Conservation (phyloP, 2,329 filamentous ascomycete genomes). For the Ilyonectria mors-panacis region DNA sequence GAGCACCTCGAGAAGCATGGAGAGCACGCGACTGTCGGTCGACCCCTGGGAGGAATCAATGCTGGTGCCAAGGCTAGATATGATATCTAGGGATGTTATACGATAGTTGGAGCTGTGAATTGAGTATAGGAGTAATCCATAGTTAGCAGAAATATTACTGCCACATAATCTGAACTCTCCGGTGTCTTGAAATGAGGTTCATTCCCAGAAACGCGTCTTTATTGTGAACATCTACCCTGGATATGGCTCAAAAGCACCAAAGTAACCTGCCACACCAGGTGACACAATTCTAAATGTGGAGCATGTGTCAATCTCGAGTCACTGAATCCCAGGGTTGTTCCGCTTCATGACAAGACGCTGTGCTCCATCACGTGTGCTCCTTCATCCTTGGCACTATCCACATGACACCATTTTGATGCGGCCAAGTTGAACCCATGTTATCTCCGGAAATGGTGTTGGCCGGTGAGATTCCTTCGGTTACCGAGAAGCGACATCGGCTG, state of each 20-base stretch:
- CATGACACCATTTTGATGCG: neutral
- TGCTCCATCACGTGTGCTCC: neutral
- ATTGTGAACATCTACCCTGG: neutral
- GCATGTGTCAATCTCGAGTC: neutral
- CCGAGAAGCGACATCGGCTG: constrained; percentile 1
- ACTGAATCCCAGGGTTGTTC: neutral
- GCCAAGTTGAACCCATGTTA: neutral
- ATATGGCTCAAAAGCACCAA: neutral
- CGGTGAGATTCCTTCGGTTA: neutral
- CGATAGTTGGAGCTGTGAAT: neutral
- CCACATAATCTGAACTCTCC: neutral
- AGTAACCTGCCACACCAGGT: neutral
- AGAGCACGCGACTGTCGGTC: constrained; percentile 23
- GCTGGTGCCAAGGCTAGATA: constrained; percentile 28
- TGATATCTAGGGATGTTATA: constrained; percentile 15
- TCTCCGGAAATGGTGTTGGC: neutral
- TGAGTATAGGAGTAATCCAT: neutral
- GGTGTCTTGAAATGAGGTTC: neutral
- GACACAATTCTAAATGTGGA: neutral
- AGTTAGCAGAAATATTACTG: neutral
- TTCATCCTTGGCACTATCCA: neutral
- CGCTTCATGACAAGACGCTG: neutral
- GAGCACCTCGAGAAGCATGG: constrained; percentile 36
- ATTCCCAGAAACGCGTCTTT: neutral
- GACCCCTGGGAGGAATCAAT: constrained; percentile 22